phyloP scores from a whole-genome alignment of 75 land plant genomes.

The Sequoia sempervirens region DNA sequence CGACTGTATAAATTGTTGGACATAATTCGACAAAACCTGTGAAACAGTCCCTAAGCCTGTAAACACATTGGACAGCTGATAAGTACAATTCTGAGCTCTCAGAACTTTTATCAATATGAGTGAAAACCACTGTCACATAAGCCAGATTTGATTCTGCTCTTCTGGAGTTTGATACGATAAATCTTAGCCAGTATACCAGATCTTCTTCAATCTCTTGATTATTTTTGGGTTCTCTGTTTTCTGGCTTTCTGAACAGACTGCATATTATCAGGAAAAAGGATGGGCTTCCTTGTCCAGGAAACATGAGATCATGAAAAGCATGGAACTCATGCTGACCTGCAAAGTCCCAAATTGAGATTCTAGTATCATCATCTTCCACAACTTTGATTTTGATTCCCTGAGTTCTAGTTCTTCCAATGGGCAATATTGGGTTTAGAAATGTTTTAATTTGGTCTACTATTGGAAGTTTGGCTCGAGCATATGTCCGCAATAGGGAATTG shows the following conservation, averaged over 20 bases:
- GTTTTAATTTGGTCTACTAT: conserved; percentile 44
- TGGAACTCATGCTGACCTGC: conserved; percentile 62
- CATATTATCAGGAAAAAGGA: conserved; percentile 57
- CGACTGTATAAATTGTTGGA: conserved; percentile 58
- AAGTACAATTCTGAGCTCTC: conserved; percentile 28
- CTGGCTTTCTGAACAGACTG: conserved; percentile 51
- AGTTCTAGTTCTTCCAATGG: conserved; percentile 39
- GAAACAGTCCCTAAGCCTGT: conserved; percentile 52
- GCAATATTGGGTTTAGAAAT: conserved; percentile 46
- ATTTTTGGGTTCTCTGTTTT: conserved; percentile 35
- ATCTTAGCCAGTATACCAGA: conserved; percentile 71
- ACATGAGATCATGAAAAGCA: conserved; percentile 73
- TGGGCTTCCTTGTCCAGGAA: conserved; percentile 66
- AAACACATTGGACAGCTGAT: conserved; percentile 23
- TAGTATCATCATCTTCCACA: conserved; percentile 52
- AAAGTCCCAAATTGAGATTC: conserved; percentile 78
- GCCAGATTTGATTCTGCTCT: conserved; percentile 45
- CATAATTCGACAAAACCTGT: conserved; percentile 48
- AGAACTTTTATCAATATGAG: conserved; percentile 51
- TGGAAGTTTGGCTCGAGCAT: conserved; percentile 39
- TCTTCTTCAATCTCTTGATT: conserved; percentile 62
- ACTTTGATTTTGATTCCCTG: conserved; percentile 62
- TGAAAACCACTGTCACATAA: conserved; percentile 53
- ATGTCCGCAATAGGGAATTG: conserved; percentile 42
- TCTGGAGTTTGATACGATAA: conserved; percentile 66